Evolutionary conservation across 176 grass and related monocot species (phyloP), one percentile per base, ranked within the genome.

Genomic region (Rhynchospora pubera): DNA sequence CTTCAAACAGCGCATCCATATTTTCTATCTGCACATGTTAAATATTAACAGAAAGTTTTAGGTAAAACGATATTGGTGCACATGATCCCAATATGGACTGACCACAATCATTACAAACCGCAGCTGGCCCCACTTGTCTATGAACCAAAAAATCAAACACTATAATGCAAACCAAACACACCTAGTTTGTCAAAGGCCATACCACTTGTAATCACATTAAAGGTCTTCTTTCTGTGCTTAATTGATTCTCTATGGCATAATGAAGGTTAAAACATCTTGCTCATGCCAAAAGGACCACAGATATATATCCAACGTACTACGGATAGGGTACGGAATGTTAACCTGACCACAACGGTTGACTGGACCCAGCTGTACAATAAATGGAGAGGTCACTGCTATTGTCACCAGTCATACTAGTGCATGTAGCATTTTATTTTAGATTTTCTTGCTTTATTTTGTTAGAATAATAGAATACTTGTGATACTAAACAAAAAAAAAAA

Each of bases 1-100:
- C 95, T 89, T 97, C 95, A 43, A 97, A 97, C 48, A 97, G 86
- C 65, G 90, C 87, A 92, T 97, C 95, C 95, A 94, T 94, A 45
- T 90, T 94, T 87, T 94, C 95, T 89, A 97, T 94, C 95, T 97
- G 86, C 85, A 94, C 76, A 75, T 23, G 88, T 42, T 34, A 9
- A 77, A 78, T 77, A 71, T 39, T 1, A 23, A 87, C 21, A 28
- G 21, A 65, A 78, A 59, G 60, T 42, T 78, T 69, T 87, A 90
- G 79, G 71, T 28, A 84, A 88, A 48, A 75, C 16, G 67, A 71
- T 47, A 34, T 65, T 65, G 63, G 42, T 19, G 28, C 19, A 51
- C 22, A 50, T 15, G 16, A 74, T 4, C 8, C 44, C 5, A 26
- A 52, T 74, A 74, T 74, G 30, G 7, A 66, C 21, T 52, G 46